phyloP scores from a whole-genome alignment of 2,329 filamentous ascomycete genomes.

The Annulohypoxylon truncatum region DNA sequence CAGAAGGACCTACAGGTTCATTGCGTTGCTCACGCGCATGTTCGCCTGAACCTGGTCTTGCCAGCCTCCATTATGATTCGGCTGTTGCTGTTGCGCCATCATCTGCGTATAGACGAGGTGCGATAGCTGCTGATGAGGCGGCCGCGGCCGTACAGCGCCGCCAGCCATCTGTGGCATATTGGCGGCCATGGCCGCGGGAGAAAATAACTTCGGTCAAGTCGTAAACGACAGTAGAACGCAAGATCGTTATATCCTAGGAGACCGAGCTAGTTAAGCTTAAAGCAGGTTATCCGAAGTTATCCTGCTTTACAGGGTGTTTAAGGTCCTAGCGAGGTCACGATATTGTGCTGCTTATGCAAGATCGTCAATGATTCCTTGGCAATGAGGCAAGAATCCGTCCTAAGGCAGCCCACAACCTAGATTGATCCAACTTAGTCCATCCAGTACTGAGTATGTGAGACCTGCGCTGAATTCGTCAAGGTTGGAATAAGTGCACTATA shows the following conservation, averaged over 20 bases:
- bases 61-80: constrained; percentile 47
- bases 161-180: constrained; percentile 69
- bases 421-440: constrained; percentile 37
- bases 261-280: background rate
- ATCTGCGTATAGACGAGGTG: constrained; percentile 55
- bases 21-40: constrained; percentile 51
- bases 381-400: constrained; percentile 29
- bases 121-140: constrained; percentile 55
- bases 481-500: background rate
- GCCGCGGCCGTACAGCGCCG: constrained; percentile 58
- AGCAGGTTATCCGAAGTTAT: background rate
- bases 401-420: constrained; percentile 31
- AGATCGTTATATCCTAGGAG: background rate
- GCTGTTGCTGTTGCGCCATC: constrained; percentile 42
- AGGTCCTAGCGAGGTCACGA: background rate
- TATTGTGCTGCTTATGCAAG: background rate
- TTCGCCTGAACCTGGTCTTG: constrained; percentile 48
- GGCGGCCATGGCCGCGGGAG: constrained; percentile 66
- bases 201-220: constrained; percentile 34
- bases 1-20: constrained; percentile 52
- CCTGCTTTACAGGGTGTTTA: background rate
- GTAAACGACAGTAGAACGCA: background rate
- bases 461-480: background rate
- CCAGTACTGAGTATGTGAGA: constrained; percentile 8
- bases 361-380: background rate